These are phyloP conservation scores for Angomonas desouzai DNA, from an alignment of 208 protist genomes.

Conservation along the genomic window DNA sequence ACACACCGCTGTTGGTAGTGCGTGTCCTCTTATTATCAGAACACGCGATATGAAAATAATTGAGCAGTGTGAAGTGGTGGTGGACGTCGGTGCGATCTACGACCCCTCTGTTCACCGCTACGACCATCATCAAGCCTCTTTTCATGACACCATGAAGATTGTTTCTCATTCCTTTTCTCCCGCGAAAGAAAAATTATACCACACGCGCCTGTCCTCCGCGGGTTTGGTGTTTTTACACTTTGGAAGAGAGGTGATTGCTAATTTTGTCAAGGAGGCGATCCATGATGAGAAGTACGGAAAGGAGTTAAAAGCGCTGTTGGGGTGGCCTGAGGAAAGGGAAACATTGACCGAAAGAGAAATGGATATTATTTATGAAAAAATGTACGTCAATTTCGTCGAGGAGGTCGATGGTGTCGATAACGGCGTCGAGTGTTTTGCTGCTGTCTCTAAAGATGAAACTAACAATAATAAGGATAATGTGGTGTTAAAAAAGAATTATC, in stretches of 20 bases:
- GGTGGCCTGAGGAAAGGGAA: constrained; percentile 26
- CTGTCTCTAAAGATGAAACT: no score
- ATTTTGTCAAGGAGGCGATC: constrained; percentile 45
- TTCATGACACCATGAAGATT: constrained; percentile 86
- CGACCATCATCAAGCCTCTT: constrained; percentile 95
- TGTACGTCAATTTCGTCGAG: constrained; percentile 91
- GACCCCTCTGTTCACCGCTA: constrained; percentile 75
- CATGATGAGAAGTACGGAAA: constrained; percentile 22
- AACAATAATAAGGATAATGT: constrained; percentile 8
- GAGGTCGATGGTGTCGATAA: constrained; percentile 95
- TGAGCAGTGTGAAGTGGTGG: constrained; percentile 74
- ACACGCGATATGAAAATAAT: constrained; percentile 81
- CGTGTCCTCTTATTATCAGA: constrained; percentile 71
- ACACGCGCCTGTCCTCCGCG: constrained; percentile 88
- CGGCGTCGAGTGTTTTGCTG: constrained; percentile 79
- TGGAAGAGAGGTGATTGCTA: constrained; percentile 88
- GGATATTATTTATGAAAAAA: constrained; percentile 66
- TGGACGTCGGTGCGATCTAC: constrained; percentile 96
- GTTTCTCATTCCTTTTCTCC: constrained; percentile 19
- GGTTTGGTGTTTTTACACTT: constrained; percentile 95
- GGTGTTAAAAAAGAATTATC: constrained; percentile 68
- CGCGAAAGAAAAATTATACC: constrained; percentile 2
- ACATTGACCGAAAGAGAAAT: constrained; percentile 44
- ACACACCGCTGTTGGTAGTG: constrained; percentile 49
- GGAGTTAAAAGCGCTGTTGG: constrained; percentile 36